Percentiles rank a stretch among this genome's conserved stretches.
phyloP scores from a whole-genome alignment of 371 early-diverging fungal species.

The Mucor saturninus region DNA sequence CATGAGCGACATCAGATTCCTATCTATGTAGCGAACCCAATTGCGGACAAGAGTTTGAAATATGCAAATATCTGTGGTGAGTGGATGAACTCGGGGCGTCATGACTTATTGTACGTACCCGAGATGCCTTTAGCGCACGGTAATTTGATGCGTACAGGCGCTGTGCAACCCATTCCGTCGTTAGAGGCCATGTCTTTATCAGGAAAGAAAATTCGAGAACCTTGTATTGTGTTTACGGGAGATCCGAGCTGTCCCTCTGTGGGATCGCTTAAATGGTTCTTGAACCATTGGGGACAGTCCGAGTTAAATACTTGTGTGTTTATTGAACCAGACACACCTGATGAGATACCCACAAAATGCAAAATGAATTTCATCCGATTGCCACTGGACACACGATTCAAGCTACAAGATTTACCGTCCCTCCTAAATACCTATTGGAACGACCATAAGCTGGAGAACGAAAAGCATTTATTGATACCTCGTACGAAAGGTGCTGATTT shows the following conservation, averaged over 20 bases:
- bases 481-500: slow-evolving; percentile 30
- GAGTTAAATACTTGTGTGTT: slow-evolving; percentile 35
- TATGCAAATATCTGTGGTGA: slow-evolving; percentile 88
- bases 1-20: slow-evolving; percentile 50
- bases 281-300: slow-evolving; percentile 37
- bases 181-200: slow-evolving; percentile 45
- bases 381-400: slow-evolving; percentile 36
- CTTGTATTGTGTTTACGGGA: slow-evolving; percentile 72
- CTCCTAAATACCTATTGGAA: slow-evolving; percentile 26
- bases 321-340: slow-evolving; percentile 31
- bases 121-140: slow-evolving; percentile 63
- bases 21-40: slow-evolving; percentile 75
- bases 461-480: slow-evolving; percentile 32
- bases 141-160: slow-evolving; percentile 50
- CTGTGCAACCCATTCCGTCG: slow-evolving; percentile 33
- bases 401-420: slow-evolving; percentile 27
- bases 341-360: slow-evolving; percentile 12
- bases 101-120: slow-evolving; percentile 61
- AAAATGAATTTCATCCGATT: slow-evolving; percentile 29
- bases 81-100: slow-evolving; percentile 77
- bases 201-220: slow-evolving; percentile 49
- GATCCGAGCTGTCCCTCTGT: slow-evolving; percentile 40
- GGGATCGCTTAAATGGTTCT: slow-evolving; percentile 40
- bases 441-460: background rate
- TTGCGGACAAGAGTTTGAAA: slow-evolving; percentile 78